Base-by-base conservation (phyloP, 805 yeast genomes). In the Pichia paraexigua region DNA sequence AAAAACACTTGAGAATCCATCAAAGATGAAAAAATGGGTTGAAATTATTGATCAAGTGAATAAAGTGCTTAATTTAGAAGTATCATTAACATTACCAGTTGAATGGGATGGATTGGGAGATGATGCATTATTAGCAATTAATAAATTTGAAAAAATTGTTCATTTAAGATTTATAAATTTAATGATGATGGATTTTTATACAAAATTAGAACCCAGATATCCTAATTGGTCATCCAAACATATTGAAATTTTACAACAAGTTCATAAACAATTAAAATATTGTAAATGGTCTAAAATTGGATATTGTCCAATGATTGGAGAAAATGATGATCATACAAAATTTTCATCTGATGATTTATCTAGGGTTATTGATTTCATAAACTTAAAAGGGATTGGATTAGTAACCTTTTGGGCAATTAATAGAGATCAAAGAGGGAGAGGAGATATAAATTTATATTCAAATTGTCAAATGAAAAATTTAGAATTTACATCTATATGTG, bases 301-400 rank as follows among this genome's bases (percentile, higher is more conserved):
- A 3, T 37, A 63, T 21, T 65, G 69, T 46, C 70, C 70, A 30
- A 66, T 66, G 70, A 66, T 66, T 39, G 70, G 70, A 0, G 53
- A 50, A 39, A 66, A 66, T 50, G 70, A 66, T 49, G 70, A 66
- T 49, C 47, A 54, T 7, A 43, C 66, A 10, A 45, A 53, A 1
- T 58, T 66, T n/a, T 46, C 56, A 1, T 21, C 60, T 1, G 24
- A 48, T 8, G 69, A 66, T 40, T 63, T 64, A 65, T 43, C 53
- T 12, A 35, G 25, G 28, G 35, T 66, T 5, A 50, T 65, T 25
- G 42, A 52, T 8, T 62, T 59, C 52, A 58, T 56, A 3, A 54
- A 50, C 20, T 5, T 21, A 7, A 53, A 56, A 8, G 41, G 54
- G 3, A 47, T 66, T 11, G 69, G 68, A 3, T 41, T 61, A 28